Conservation (phyloP, 306 rosid genomes). For the Oemleria cerasiformis region DNA sequence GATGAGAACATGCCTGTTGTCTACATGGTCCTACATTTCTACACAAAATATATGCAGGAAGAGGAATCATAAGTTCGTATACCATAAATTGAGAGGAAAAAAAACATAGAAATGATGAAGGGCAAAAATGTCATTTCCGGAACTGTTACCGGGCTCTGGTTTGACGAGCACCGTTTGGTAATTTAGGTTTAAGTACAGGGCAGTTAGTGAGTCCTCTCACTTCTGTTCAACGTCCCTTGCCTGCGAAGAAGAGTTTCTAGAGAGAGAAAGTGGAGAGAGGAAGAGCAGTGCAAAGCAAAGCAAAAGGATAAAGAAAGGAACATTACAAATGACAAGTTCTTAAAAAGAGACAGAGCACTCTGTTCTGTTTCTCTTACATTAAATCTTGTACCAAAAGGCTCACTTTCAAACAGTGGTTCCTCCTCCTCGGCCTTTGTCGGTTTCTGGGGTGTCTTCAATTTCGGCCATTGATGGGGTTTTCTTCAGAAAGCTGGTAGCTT, state of each 20-base stretch:
- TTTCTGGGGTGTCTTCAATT: constrained; percentile 1
- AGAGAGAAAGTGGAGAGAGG: constrained; percentile 32
- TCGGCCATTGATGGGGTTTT: constrained; percentile 31
- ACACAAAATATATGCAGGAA: neutral
- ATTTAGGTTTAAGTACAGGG: constrained; percentile 34
- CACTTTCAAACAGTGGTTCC: constrained; percentile 4
- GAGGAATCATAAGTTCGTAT: neutral
- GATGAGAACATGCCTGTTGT: constrained; percentile 25
- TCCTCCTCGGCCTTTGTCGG: constrained; percentile 18
- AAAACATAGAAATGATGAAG: neutral
- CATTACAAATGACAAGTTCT: constrained; percentile 32
- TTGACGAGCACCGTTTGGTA: constrained; percentile 51
- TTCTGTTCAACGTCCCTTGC: constrained; percentile 65
- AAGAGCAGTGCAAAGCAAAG: constrained; percentile 24
- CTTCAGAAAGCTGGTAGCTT: constrained; percentile 21
- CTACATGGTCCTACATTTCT: constrained; percentile 15
- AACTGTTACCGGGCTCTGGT: constrained; percentile 30
- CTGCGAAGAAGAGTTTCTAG: constrained; percentile 55
- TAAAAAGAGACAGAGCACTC: constrained; percentile 7
- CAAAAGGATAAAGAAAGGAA: constrained; percentile 44
- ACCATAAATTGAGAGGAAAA: neutral
- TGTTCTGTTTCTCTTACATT: constrained; percentile 28
- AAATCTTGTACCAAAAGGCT: constrained; percentile 18
- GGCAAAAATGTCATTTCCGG: constrained; percentile 29
- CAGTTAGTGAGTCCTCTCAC: constrained; percentile 66